A percentile compares a stretch with the other conserved stretches of the same genome.
These are phyloP conservation scores for Catenaria anguillulae DNA, from an alignment of 371 early-diverging fungal genomes.

Conservation along the genomic window DNA sequence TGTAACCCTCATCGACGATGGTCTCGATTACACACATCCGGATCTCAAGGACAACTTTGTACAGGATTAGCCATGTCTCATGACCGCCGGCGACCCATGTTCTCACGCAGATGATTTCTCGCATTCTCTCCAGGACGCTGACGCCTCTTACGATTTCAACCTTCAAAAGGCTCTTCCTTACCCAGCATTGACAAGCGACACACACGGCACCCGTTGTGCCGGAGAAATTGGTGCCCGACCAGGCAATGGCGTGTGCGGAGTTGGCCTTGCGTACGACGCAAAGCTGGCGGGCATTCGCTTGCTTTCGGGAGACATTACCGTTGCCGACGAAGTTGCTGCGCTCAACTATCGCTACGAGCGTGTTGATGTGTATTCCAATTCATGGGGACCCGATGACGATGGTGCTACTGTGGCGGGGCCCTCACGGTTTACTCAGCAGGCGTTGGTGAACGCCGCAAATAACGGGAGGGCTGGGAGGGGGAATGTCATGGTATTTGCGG, in stretches of 20 bases:
- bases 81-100: background rate
- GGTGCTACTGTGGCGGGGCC: slow-evolving; percentile 81
- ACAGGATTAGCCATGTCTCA: slow-evolving; percentile 23
- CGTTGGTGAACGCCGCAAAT: slow-evolving; percentile 62
- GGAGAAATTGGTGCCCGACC: slow-evolving; percentile 83
- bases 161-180: slow-evolving; percentile 54
- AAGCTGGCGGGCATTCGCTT: slow-evolving; percentile 83
- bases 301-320: slow-evolving; percentile 70
- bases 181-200: slow-evolving; percentile 48
- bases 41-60: slow-evolving; percentile 80
- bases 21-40: slow-evolving; percentile 64
- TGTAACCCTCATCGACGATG: slow-evolving; percentile 87
- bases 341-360: slow-evolving; percentile 71
- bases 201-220: slow-evolving; percentile 93
- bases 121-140: slow-evolving; percentile 34
- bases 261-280: slow-evolving; percentile 82
- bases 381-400: slow-evolving; percentile 92
- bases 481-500: slow-evolving; percentile 81
- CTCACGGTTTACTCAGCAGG: slow-evolving; percentile 52
- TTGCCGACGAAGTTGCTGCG: slow-evolving; percentile 77
- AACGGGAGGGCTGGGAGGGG: slow-evolving; percentile 78
- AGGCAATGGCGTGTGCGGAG: slow-evolving; percentile 74
- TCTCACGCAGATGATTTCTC: background rate
- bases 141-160: slow-evolving; percentile 87
- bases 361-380: slow-evolving; percentile 86